A percentile compares a stretch with the other conserved stretches of the same genome.
Conservation (phyloP, 139 green algal genomes). For the Chlorella sp. region DNA sequence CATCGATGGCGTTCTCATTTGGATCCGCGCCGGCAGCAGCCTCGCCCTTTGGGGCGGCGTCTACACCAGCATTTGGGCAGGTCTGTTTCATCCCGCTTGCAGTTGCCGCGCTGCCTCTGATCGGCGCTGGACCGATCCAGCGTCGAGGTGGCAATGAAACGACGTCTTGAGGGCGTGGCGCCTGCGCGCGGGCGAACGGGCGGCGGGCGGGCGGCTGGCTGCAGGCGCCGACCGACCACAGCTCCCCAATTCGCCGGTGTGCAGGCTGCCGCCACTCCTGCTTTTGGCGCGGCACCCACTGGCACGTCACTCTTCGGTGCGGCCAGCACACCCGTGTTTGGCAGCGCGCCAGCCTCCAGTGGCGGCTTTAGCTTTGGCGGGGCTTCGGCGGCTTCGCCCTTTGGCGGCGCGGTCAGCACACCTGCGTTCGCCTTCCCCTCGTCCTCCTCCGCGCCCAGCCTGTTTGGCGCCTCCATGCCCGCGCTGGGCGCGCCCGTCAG, state of each 20-base stretch:
- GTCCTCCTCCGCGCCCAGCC: conserved; percentile 12
- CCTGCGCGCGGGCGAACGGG: too few species aligned
- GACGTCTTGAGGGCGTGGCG: too few species aligned
- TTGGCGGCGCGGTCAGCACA: conserved; percentile 28
- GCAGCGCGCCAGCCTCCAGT: neutral
- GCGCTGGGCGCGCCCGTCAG: too few species aligned
- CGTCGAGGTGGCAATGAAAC: too few species aligned
- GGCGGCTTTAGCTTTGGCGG: conserved; percentile 16
- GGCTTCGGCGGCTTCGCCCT: conserved; percentile 5
- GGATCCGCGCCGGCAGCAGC: neutral
- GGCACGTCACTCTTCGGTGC: conserved; percentile 12
- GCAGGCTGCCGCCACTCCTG: conserved; percentile 2
- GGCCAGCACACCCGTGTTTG: conserved; percentile 12
- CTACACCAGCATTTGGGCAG: conserved; percentile 28
- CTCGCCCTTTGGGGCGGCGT: conserved; percentile 12
- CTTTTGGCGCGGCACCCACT: conserved; percentile 14
- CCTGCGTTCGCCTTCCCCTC: neutral
- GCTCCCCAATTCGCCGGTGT: too few species aligned
- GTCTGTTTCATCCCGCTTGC: neutral
- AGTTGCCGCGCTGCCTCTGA: neutral
- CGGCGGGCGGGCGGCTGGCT: too few species aligned
- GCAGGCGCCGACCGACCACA: too few species aligned
- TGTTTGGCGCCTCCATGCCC: conserved; percentile 42
- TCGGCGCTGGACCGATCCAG: too few species aligned
- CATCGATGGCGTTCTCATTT: conserved; percentile 10